Evolutionary conservation across 805 yeast genomes (phyloP), one percentile per base, ranked within the genome.

Genomic region (Schwanniomyces occidentalis): DNA sequence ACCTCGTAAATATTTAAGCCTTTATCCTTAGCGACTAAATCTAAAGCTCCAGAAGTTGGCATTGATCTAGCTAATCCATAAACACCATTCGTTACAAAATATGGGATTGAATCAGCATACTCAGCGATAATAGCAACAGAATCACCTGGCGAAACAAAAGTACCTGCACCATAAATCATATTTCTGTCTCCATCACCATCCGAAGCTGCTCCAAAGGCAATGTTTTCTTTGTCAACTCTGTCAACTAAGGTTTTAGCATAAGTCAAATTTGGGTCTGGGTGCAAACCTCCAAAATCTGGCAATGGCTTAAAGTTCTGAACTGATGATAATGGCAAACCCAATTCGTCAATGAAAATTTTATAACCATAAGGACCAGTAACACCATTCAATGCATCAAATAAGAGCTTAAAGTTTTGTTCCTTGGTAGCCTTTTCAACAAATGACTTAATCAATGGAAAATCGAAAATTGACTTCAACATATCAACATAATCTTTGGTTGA

Each of bases 171-270:
- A 61, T 93, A 93, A 54, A 91, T 91, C 99, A 91, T 91, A 62
- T 91, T 91, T 68, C 99, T 80, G 59, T 91, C 99, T 61, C 99
- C 99, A 52, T 91, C 99, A 62, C 99, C 99, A 58, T 66, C 99
- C n/a, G 95, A 85, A 6, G 98, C 98, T 24, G 98, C 98, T 45
- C 99, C 99, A 58, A 91, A 91, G 6, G 91, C 85, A 46, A 90
- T 85, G 40, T 78, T 66, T 40, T 85, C 85, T 14, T 62, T 56
- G 54, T 93, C 97, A n/a, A 91, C 99, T 45, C 75, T 75, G 21
- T 78, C 83, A 14, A 91, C 99, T 44, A 91, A 72, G 13, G 95
- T 80, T 40, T 75, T 78, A 8, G 98, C 99, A 56, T 93, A 91
- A 9, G 97, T 90, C 61, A 91, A 75, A 67, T 91, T 91, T 46